These are phyloP conservation scores for Coccomyxa subellipsoidea DNA, from an alignment of 163 green algal species.

Conservation along the genomic window DNA sequence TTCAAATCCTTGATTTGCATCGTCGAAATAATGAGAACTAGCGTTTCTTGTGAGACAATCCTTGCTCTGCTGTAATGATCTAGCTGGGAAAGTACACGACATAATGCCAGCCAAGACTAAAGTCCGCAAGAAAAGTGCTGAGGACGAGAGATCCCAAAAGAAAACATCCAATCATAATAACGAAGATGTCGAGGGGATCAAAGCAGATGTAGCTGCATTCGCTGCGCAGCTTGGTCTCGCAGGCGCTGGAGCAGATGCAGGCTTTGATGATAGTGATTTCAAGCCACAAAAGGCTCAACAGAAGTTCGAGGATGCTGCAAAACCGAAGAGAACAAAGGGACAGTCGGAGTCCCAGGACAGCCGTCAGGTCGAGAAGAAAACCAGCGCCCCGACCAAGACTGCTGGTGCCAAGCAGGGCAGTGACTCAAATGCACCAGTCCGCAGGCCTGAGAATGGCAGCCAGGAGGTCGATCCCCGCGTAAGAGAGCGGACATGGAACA, in stretches of 20 bases:
- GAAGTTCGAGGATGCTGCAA: constrained; percentile 21
- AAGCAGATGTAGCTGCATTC: constrained; percentile 50
- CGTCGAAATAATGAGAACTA: no score
- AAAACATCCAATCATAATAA: neutral
- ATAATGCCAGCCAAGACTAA: neutral
- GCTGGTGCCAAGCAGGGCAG: neutral
- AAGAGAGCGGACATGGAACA: neutral
- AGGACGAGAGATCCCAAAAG: neutral
- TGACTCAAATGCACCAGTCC: neutral
- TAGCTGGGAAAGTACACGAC: neutral
- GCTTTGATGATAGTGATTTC: constrained; percentile 74
- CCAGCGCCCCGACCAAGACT: neutral
- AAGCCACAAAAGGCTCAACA: constrained; percentile 55
- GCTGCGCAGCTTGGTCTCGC: constrained; percentile 58
- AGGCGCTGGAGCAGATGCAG: constrained; percentile 23
- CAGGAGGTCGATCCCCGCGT: neutral
- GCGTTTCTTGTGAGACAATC: no score
- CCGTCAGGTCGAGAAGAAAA: neutral
- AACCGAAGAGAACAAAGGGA: neutral
- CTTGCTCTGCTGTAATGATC: no score
- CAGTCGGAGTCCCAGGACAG: neutral
- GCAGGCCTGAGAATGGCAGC: neutral
- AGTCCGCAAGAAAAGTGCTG: neutral
- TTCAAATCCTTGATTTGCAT: no score
- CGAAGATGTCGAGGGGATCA: neutral